phyloP scores from a whole-genome alignment of 2,329 filamentous ascomycete species.

The Botrytis galanthina region DNA sequence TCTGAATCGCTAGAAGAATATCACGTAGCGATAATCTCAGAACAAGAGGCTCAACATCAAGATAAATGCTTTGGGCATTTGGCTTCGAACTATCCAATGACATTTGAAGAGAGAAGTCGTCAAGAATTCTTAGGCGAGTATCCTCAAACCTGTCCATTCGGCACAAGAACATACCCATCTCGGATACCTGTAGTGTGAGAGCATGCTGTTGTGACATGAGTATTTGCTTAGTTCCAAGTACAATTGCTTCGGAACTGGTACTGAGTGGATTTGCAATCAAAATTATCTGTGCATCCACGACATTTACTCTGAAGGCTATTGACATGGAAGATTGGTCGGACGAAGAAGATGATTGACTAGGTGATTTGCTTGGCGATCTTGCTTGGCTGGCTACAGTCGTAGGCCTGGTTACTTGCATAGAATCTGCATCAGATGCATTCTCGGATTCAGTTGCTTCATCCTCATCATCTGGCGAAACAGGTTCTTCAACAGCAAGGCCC shows the following conservation, averaged over 20 bases:
- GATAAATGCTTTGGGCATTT: slow-evolving; percentile 72
- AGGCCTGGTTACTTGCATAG: slow-evolving; percentile 39
- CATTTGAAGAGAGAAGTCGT: slow-evolving; percentile 91
- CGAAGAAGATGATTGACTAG: slow-evolving; percentile 35
- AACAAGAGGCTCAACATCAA: slow-evolving; percentile 88
- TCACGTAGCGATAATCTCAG: slow-evolving; percentile 88
- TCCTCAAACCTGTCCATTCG: slow-evolving; percentile 98
- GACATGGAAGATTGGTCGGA: slow-evolving; percentile 55
- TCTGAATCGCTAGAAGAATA: slow-evolving; percentile 90
- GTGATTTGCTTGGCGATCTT: slow-evolving; percentile 32
- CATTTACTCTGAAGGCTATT: slow-evolving; percentile 84
- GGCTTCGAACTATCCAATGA: slow-evolving; percentile 71
- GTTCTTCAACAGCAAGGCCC: slow-evolving; percentile 65
- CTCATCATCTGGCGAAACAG: slow-evolving; percentile 48
- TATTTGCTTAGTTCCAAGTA: slow-evolving; percentile 90
- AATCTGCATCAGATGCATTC: slow-evolving; percentile 60
- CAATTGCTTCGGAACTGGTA: slow-evolving; percentile 89
- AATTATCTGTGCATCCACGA: slow-evolving; percentile 95
- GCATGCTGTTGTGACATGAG: slow-evolving; percentile 92
- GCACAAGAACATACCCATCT: slow-evolving; percentile 97
- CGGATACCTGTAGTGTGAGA: slow-evolving; percentile 85
- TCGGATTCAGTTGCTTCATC: slow-evolving; percentile 55
- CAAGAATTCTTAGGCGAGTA: slow-evolving; percentile 83
- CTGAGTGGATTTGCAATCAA: slow-evolving; percentile 92
- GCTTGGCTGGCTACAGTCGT: slow-evolving; percentile 13